These are phyloP conservation scores for Citrus trifoliata DNA, from an alignment of 345 rosid species.

Conservation along the genomic window DNA sequence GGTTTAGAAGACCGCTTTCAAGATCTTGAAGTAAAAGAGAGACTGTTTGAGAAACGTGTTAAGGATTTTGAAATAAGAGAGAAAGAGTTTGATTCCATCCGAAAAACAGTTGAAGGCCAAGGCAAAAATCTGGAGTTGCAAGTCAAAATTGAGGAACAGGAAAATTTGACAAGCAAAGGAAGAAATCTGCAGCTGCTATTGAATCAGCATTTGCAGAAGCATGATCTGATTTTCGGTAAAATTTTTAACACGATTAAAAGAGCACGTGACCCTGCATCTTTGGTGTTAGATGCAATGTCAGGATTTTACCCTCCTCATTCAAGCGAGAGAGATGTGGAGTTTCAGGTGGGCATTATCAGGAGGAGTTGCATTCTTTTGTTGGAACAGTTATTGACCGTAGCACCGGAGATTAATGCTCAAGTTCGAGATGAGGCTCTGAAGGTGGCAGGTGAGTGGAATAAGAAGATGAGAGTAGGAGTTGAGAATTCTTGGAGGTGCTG, in stretches of 20 bases:
- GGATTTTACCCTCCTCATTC: too few relatives aligned
- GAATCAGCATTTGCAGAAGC: slow-evolving; percentile 34
- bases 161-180: slow-evolving; percentile 27
- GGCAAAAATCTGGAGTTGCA: slow-evolving; percentile 23
- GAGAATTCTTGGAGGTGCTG: too few relatives aligned
- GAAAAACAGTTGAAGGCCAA: slow-evolving; percentile 7
- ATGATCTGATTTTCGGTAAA: slow-evolving; percentile 24
- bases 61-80: slow-evolving; percentile 30
- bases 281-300: too few relatives aligned
- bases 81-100: background rate
- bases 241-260: slow-evolving; percentile 18
- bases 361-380: too few relatives aligned
- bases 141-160: slow-evolving; percentile 29
- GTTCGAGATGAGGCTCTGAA: slow-evolving; percentile 24
- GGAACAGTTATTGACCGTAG: background rate
- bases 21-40: slow-evolving; percentile 20
- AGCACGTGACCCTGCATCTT: slow-evolving; percentile 40
- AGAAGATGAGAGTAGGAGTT: too few relatives aligned
- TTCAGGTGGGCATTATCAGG: too few relatives aligned
- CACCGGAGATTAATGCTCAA: slow-evolving; percentile 16
- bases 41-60: background rate
- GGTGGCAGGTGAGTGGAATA: slow-evolving; percentile 28
- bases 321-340: too few relatives aligned
- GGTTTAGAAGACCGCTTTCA: slow-evolving; percentile 10
- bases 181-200: slow-evolving; percentile 44